Evolutionary conservation across 2,329 filamentous ascomycete species (phyloP).

Genomic region (Setomelanomma holmii): DNA sequence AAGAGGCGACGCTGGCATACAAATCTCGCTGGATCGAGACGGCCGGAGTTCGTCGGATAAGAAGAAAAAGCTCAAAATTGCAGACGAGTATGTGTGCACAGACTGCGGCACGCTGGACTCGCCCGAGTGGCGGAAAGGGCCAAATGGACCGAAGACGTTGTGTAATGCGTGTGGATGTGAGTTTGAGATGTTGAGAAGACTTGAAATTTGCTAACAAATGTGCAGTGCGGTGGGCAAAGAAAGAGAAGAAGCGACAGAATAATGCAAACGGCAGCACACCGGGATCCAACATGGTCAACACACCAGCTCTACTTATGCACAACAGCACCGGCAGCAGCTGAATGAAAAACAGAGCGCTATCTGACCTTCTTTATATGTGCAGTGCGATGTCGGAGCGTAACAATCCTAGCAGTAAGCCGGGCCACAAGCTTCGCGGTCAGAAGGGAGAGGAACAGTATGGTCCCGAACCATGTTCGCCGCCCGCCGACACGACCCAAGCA

Average conservation of each 20-base stretch:
- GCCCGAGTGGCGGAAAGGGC: slow-evolving; percentile 95
- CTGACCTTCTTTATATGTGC: no score
- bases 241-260: slow-evolving; percentile 68
- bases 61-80: slow-evolving; percentile 82
- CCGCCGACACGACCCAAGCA: no score
- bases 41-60: slow-evolving; percentile 73
- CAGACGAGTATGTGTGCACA: slow-evolving; percentile 90
- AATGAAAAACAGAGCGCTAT: slow-evolving; percentile 8
- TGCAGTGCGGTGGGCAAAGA: slow-evolving; percentile 67
- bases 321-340: slow-evolving; percentile 42
- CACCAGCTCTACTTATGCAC: slow-evolving; percentile 36
- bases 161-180: slow-evolving; percentile 93
- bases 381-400: no score
- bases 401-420: no score
- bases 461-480: no score
- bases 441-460: no score
- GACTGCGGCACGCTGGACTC: slow-evolving; percentile 95
- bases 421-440: no score
- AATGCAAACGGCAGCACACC: slow-evolving; percentile 18
- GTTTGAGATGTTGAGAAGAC: slow-evolving; percentile 28
- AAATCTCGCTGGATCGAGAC: slow-evolving; percentile 81
- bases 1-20: slow-evolving; percentile 84
- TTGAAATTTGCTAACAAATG: slow-evolving; percentile 20
- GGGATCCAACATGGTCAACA: slow-evolving; percentile 23
- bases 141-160: slow-evolving; percentile 88